Percentiles rank a stretch among this genome's conserved stretches.
phyloP scores from a whole-genome alignment of 768 basidiomycete genomes.

The Saitozyma podzolica region DNA sequence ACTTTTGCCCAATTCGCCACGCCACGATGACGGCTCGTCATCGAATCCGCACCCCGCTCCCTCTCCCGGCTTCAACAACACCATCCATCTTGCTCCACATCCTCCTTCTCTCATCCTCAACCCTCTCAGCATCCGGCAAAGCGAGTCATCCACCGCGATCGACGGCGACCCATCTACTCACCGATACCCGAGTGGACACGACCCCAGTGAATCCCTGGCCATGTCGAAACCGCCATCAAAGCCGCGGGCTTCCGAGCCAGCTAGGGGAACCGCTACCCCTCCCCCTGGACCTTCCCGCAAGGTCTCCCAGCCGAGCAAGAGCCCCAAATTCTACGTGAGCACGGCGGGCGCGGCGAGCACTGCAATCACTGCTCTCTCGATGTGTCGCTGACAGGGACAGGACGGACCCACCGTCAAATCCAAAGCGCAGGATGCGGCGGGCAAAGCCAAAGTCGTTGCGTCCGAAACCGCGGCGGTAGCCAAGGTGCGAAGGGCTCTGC shows the following conservation, averaged over 20 bases:
- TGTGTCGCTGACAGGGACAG: slow-evolving; percentile 8
- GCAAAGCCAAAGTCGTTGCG: slow-evolving; percentile 26
- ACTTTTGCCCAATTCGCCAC: too few relatives aligned
- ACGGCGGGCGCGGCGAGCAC: too few relatives aligned
- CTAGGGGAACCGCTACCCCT: background rate
- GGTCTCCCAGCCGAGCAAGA: slow-evolving; percentile 1
- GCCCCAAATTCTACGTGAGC: slow-evolving; percentile 40
- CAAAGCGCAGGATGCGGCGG: slow-evolving; percentile 20
- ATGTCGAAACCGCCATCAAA: slow-evolving; percentile 14
- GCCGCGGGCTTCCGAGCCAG: slow-evolving; percentile 5
- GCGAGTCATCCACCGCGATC: too few relatives aligned
- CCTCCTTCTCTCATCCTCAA: too few relatives aligned
- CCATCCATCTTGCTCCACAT: too few relatives aligned
- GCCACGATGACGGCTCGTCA: too few relatives aligned
- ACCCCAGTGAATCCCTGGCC: background rate
- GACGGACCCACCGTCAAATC: slow-evolving; percentile 38
- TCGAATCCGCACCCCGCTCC: too few relatives aligned
- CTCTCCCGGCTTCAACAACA: too few relatives aligned
- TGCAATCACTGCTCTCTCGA: background rate
- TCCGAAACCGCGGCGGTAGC: slow-evolving; percentile 20
- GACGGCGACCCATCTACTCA: too few relatives aligned
- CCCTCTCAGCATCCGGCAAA: too few relatives aligned
- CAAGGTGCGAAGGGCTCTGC: slow-evolving; percentile 25
- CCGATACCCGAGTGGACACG: too few relatives aligned
- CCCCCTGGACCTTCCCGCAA: slow-evolving; percentile 2